Conservation (phyloP, 1,139 yeast genomes). For the Geotrichum candidum region DNA sequence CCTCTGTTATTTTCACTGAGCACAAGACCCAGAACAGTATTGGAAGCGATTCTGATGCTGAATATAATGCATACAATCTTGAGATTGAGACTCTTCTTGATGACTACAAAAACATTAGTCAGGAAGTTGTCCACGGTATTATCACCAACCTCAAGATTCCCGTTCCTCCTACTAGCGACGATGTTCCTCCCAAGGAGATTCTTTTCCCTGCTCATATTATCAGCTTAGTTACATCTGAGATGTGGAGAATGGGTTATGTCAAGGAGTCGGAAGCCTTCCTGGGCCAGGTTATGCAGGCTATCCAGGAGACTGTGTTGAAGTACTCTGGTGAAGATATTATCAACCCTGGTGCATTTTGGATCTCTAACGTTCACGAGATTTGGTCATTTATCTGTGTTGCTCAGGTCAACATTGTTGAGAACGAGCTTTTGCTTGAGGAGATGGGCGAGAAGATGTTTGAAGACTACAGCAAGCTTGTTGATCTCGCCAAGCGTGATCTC, state of each 20-base stretch:
- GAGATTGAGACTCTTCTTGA: slow-evolving; percentile 48
- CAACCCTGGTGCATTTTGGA: slow-evolving; percentile 95
- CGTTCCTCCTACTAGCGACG: slow-evolving; percentile 70
- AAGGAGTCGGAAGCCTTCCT: slow-evolving; percentile 86
- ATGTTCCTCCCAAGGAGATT: slow-evolving; percentile 83
- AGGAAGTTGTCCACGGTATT: slow-evolving; percentile 83
- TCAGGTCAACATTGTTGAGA: slow-evolving; percentile 79
- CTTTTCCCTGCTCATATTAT: slow-evolving; percentile 94
- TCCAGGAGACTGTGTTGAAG: slow-evolving; percentile 52
- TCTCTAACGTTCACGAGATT: slow-evolving; percentile 92
- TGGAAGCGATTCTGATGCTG: slow-evolving; percentile 27
- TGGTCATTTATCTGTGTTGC: slow-evolving; percentile 94
- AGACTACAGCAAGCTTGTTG: slow-evolving; percentile 83
- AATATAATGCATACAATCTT: slow-evolving; percentile 32
- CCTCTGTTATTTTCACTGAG: slow-evolving; percentile 28
- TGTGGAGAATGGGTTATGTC: slow-evolving; percentile 97
- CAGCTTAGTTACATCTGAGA: slow-evolving; percentile 85
- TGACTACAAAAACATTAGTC: slow-evolving; percentile 71
- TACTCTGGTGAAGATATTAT: slow-evolving; percentile 77
- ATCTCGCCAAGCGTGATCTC: slow-evolving; percentile 89
- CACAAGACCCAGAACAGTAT: slow-evolving; percentile 27
- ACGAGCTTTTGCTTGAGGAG: slow-evolving; percentile 70
- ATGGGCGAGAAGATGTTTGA: slow-evolving; percentile 89
- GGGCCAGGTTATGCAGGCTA: slow-evolving; percentile 83
- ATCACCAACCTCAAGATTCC: slow-evolving; percentile 88